Percentiles rank a stretch among this genome's conserved stretches.
Conservation (phyloP, 2,329 filamentous ascomycete species). For the Coleophoma cylindrospora region DNA sequence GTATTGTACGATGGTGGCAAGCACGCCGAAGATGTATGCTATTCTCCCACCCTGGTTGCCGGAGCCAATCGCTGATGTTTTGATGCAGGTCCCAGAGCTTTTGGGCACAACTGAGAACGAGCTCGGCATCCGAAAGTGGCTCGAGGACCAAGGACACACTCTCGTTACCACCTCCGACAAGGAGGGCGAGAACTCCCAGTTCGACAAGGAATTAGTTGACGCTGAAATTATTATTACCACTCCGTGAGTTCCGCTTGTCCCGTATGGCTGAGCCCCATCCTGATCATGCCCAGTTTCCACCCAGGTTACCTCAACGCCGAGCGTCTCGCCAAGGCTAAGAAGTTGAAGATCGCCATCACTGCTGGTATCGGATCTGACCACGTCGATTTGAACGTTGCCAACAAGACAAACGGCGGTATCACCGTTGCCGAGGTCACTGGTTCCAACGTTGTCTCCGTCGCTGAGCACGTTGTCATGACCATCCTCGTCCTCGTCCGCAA, state of each 20-base stretch:
- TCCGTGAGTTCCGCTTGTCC: conserved; percentile 51
- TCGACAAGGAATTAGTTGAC: conserved; percentile 93
- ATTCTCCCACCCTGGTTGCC: neutral
- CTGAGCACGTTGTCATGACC: conserved; percentile 99
- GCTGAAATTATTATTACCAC: conserved; percentile 99
- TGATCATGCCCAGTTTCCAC: conserved; percentile 67
- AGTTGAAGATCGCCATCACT: conserved; percentile 94
- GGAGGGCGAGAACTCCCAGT: conserved; percentile 86
- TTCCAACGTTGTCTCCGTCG: conserved; percentile 96
- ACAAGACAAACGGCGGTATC: conserved; percentile 96
- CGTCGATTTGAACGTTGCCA: conserved; percentile 86
- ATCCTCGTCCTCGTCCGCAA: conserved; percentile 95
- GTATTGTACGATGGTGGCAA: conserved; percentile 86
- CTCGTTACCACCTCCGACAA: conserved; percentile 97
- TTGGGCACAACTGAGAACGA: conserved; percentile 94
- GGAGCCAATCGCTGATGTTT: conserved; percentile 9
- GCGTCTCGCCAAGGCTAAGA: conserved; percentile 96
- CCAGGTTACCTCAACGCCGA: conserved; percentile 96
- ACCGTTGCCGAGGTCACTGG: conserved; percentile 97
- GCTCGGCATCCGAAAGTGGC: conserved; percentile 94
- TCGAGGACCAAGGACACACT: conserved; percentile 94
- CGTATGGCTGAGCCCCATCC: neutral
- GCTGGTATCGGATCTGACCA: conserved; percentile 98
- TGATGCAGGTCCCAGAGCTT: conserved; percentile 66
- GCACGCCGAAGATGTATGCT: conserved; percentile 70